Percentiles rank a stretch among this genome's conserved stretches.
These are phyloP conservation scores for Zygosaccharomyces sapae DNA, from an alignment of 1,139 yeast genomes.

Conservation along the genomic window DNA sequence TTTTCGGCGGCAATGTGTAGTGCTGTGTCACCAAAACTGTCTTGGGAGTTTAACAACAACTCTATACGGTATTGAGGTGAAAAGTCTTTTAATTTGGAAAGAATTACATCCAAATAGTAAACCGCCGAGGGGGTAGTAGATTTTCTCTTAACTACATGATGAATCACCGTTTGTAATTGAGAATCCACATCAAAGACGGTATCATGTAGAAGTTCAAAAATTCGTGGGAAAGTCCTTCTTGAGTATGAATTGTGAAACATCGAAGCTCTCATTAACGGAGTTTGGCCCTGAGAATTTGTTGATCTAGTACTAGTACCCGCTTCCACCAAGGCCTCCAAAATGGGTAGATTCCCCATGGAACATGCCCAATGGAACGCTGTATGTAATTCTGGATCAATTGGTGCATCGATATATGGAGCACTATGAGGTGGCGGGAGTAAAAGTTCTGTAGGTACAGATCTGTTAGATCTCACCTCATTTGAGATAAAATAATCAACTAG, in stretches of 20 bases:
- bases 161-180: slow-evolving; percentile 67
- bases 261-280: slow-evolving; percentile 77
- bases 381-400: slow-evolving; percentile 93
- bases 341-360: slow-evolving; percentile 75
- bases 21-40: slow-evolving; percentile 82
- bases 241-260: slow-evolving; percentile 86
- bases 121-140: slow-evolving; percentile 70
- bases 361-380: slow-evolving; percentile 98
- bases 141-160: slow-evolving; percentile 68
- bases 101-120: slow-evolving; percentile 73
- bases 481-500: slow-evolving; percentile 62
- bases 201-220: slow-evolving; percentile 67
- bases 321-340: slow-evolving; percentile 66
- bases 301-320: slow-evolving; percentile 74
- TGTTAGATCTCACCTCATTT: slow-evolving; percentile 45
- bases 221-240: slow-evolving; percentile 68
- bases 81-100: slow-evolving; percentile 65
- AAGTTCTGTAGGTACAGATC: slow-evolving; percentile 37
- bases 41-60: slow-evolving; percentile 68
- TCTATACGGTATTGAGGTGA: slow-evolving; percentile 48
- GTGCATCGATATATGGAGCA: slow-evolving; percentile 36
- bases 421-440: slow-evolving; percentile 55
- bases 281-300: slow-evolving; percentile 73
- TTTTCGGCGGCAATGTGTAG: slow-evolving; percentile 76
- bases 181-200: slow-evolving; percentile 61